A percentile compares a stretch with the other conserved stretches of the same genome.
phyloP scores from a whole-genome alignment of 371 early-diverging fungal species.

The Apophysomyces variabilis region DNA sequence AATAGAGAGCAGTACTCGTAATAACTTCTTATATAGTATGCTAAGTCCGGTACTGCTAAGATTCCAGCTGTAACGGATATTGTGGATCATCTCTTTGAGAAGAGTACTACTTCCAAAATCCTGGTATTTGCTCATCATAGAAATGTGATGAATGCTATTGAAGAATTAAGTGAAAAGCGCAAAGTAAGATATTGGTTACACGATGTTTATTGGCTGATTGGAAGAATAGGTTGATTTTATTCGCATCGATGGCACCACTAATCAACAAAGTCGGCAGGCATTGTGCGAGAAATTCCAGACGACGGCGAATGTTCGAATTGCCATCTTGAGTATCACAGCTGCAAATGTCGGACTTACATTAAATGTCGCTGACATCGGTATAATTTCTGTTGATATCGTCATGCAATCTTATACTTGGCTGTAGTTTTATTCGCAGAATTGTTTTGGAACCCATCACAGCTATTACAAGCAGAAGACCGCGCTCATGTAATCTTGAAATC shows the following conservation, averaged over 20 bases:
- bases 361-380: slow-evolving; percentile 56
- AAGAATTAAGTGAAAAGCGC: slow-evolving; percentile 25
- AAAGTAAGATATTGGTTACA: slow-evolving; percentile 17
- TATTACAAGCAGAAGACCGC: slow-evolving; percentile 56
- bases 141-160: slow-evolving; percentile 46
- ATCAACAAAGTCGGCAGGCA: slow-evolving; percentile 28
- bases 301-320: slow-evolving; percentile 43
- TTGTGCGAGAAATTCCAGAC: slow-evolving; percentile 51
- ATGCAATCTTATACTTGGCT: neutral
- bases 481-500: slow-evolving; percentile 31
- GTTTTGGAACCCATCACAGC: slow-evolving; percentile 68
- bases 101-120: slow-evolving; percentile 51
- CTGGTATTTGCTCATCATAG: slow-evolving; percentile 69
- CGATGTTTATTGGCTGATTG: too few relatives aligned
- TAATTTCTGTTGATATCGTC: neutral
- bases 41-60: slow-evolving; percentile 48
- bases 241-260: slow-evolving; percentile 64
- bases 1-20: neutral
- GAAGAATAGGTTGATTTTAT: slow-evolving; percentile 42
- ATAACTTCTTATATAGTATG: slow-evolving; percentile 18
- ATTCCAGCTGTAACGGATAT: slow-evolving; percentile 51
- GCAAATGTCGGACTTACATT: slow-evolving; percentile 66
- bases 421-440: slow-evolving; percentile 70
- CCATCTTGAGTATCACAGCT: slow-evolving; percentile 61
- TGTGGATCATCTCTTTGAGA: slow-evolving; percentile 42